Conservation (phyloP, 345 rosid genomes). For the Aethionema arabicum region DNA sequence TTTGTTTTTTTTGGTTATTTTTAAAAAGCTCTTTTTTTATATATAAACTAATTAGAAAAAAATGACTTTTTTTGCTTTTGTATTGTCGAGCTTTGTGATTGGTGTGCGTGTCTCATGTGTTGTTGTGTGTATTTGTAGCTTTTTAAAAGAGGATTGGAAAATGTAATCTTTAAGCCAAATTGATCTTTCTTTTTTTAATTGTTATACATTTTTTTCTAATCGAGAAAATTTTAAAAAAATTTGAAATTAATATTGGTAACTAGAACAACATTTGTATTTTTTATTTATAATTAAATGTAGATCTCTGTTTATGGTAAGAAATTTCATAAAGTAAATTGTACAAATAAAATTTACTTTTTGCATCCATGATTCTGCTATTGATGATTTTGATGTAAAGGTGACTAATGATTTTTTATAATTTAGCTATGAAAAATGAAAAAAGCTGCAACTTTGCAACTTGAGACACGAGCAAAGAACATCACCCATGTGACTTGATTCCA, state of each 20-base stretch:
- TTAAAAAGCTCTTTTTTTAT: neutral
- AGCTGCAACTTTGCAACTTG: slow-evolving; percentile 38
- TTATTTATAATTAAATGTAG: too few relatives aligned
- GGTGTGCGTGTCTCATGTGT: slow-evolving; percentile 1
- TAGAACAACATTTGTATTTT: too few relatives aligned
- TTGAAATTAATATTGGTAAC: too few relatives aligned
- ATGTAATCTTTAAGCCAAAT: slow-evolving; percentile 1
- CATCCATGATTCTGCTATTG: too few relatives aligned
- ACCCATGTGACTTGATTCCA: slow-evolving; percentile 39
- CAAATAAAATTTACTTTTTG: too few relatives aligned
- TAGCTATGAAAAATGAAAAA: slow-evolving; percentile 21
- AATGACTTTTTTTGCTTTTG: slow-evolving; percentile 20
- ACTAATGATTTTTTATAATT: neutral
- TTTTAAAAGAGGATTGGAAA: slow-evolving; percentile 6
- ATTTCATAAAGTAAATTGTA: too few relatives aligned
- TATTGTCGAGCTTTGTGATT: slow-evolving; percentile 23
- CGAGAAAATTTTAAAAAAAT: too few relatives aligned
- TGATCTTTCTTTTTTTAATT: neutral
- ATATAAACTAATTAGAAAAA: slow-evolving; percentile 12
- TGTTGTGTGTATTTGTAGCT: slow-evolving; percentile 12
- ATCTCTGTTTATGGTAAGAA: too few relatives aligned
- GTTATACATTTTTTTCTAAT: too few relatives aligned
- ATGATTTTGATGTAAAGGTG: slow-evolving; percentile 5
- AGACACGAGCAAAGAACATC: slow-evolving; percentile 33
- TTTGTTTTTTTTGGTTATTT: slow-evolving; percentile 4